These are phyloP conservation scores for Elsinoe necatrix DNA, from an alignment of 2,329 filamentous ascomycete species.

Conservation along the genomic window DNA sequence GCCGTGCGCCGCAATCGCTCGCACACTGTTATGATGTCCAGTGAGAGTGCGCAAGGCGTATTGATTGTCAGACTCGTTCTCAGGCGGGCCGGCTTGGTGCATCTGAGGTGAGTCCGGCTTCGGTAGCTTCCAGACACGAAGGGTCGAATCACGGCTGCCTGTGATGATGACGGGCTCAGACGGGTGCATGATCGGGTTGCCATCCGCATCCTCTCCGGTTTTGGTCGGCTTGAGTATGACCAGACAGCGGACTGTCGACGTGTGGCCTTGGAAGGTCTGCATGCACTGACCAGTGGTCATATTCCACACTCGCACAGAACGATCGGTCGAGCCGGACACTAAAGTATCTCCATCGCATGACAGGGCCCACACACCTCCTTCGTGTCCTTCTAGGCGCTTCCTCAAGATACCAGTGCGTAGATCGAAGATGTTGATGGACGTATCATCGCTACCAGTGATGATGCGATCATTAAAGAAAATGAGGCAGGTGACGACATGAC, in stretches of 20 bases:
- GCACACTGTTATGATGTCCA: conserved; percentile 87
- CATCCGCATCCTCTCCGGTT: conserved; percentile 62
- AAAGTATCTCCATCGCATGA: conserved; percentile 93
- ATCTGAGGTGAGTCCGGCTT: conserved; percentile 68
- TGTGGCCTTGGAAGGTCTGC: conserved; percentile 95
- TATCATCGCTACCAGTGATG: conserved; percentile 93
- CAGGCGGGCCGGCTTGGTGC: conserved; percentile 68
- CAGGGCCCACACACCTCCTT: conserved; percentile 94
- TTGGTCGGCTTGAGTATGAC: conserved; percentile 86
- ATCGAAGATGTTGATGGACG: conserved; percentile 95
- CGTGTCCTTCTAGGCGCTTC: conserved; percentile 80
- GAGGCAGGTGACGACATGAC: conserved; percentile 93
- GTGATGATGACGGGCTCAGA: conserved; percentile 95
- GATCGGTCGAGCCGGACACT: conserved; percentile 91
- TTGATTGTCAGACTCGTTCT: conserved; percentile 71
- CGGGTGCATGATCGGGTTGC: conserved; percentile 76
- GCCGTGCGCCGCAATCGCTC: conserved; percentile 87
- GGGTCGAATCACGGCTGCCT: conserved; percentile 85
- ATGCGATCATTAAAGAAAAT: conserved; percentile 99
- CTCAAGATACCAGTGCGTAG: conserved; percentile 85
- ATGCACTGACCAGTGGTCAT: conserved; percentile 88
- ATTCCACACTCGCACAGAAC: conserved; percentile 98
- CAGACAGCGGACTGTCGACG: conserved; percentile 89
- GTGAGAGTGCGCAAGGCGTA: conserved; percentile 84
- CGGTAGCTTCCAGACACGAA: conserved; percentile 90